Evolutionary conservation across 306 rosid species (phyloP).

Genomic region (Herpetospermum pedunculosum): DNA sequence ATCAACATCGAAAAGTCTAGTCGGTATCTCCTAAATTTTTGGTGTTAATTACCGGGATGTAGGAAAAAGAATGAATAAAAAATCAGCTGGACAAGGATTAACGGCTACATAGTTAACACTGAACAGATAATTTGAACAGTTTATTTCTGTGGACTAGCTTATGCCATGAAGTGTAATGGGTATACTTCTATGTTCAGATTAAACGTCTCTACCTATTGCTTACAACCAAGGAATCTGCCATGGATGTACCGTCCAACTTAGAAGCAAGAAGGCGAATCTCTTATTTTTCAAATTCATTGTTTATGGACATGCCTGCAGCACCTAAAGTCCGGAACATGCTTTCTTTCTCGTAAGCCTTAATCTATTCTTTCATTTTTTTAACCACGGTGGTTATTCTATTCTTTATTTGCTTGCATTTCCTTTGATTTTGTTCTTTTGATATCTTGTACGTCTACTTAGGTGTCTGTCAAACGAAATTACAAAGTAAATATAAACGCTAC

Average conservation of each 20-base stretch:
- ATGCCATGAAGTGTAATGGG: background rate
- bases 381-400: background rate
- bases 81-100: background rate
- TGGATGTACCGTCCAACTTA: slow-evolving; percentile 95
- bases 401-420: background rate
- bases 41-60: background rate
- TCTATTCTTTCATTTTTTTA: background rate
- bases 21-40: background rate
- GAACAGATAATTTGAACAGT: background rate
- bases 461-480: background rate
- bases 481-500: background rate
- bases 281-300: slow-evolving; percentile 87
- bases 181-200: slow-evolving; percentile 33
- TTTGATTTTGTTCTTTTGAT: background rate
- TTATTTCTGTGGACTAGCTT: background rate
- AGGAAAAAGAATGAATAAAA: background rate
- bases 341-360: slow-evolving; percentile 80
- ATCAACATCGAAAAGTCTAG: background rate
- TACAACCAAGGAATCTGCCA: slow-evolving; percentile 94
- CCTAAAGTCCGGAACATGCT: slow-evolving; percentile 99
- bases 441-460: background rate
- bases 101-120: background rate
- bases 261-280: slow-evolving; percentile 96
- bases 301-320: slow-evolving; percentile 90
- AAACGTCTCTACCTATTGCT: slow-evolving; percentile 70